A percentile compares a stretch with the other conserved stretches of the same genome.
These are phyloP conservation scores for Diophrys sp. DNA, from an alignment of 73 alveolate genomes.

Conservation along the genomic window DNA sequence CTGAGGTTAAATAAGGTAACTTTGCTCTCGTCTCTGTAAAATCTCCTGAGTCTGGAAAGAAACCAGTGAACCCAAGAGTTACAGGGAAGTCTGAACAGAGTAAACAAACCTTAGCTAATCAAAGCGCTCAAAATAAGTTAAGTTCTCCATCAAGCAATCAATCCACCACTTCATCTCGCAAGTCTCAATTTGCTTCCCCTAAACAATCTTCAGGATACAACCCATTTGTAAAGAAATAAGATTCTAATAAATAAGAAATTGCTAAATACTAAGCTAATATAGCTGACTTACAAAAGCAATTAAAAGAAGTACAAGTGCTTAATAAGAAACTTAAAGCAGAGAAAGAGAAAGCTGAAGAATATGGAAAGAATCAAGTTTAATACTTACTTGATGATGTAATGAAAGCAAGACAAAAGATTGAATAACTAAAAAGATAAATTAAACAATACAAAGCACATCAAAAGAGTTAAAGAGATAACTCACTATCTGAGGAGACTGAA, in stretches of 20 bases:
- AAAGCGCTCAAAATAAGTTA: not conserved
- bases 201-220: not conserved
- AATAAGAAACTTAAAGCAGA: too few relatives aligned
- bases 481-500: too few relatives aligned
- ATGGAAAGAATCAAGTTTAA: not conserved
- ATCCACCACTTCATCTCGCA: not conserved
- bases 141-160: not conserved
- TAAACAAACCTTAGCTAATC: too few relatives aligned
- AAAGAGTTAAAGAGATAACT: too few relatives aligned
- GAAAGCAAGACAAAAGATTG: not conserved
- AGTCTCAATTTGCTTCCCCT: not conserved
- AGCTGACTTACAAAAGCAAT: not conserved
- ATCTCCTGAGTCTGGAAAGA: too few relatives aligned
- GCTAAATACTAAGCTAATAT: not conserved
- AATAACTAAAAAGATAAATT: not conserved
- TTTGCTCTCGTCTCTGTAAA: too few relatives aligned
- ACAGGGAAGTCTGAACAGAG: too few relatives aligned
- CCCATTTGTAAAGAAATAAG: not conserved
- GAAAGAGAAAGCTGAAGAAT: not conserved
- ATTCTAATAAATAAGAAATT: not conserved
- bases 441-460: too few relatives aligned
- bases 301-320: not conserved
- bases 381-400: not conserved
- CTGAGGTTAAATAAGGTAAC: too few relatives aligned
- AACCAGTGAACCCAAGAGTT: too few relatives aligned